Percentiles rank a stretch among this genome's conserved stretches.
phyloP scores from a whole-genome alignment of 139 green algal species.

The Nannochloris sp. region DNA sequence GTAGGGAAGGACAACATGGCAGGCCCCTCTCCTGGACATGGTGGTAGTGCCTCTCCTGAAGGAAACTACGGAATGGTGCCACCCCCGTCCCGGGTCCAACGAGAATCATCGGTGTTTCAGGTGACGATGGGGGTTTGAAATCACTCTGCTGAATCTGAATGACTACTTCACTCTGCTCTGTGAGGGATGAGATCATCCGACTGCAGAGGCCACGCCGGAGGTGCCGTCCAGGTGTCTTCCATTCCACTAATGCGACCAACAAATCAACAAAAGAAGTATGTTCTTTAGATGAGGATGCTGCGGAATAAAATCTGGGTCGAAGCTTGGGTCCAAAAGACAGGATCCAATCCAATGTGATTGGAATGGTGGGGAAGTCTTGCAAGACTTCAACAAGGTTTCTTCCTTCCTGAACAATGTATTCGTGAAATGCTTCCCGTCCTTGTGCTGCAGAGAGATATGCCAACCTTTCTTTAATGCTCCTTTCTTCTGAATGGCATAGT shows the following conservation, averaged over 20 bases:
- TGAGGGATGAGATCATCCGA: slow-evolving; percentile 57
- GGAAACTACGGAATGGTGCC: slow-evolving; percentile 73
- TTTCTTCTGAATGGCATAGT: neutral
- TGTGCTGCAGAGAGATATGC: slow-evolving; percentile 68
- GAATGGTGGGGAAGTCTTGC: slow-evolving; percentile 67
- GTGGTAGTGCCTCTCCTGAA: slow-evolving; percentile 49
- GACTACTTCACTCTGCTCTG: slow-evolving; percentile 29
- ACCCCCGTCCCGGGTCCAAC: slow-evolving; percentile 76
- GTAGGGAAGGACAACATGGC: slow-evolving; percentile 26
- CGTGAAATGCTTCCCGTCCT: slow-evolving; percentile 62
- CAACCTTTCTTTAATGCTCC: slow-evolving; percentile 63
- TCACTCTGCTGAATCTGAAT: slow-evolving; percentile 67
- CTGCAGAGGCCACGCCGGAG: slow-evolving; percentile 67
- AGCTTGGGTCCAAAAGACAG: slow-evolving; percentile 65
- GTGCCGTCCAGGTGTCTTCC: slow-evolving; percentile 33
- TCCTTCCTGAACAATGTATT: slow-evolving; percentile 43
- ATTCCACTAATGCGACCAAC: slow-evolving; percentile 74
- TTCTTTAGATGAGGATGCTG: slow-evolving; percentile 53
- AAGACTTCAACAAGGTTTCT: slow-evolving; percentile 69
- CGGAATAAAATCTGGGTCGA: slow-evolving; percentile 77
- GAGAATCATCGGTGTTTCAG: slow-evolving; percentile 52
- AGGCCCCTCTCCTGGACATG: neutral
- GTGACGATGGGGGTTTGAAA: slow-evolving; percentile 43
- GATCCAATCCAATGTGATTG: slow-evolving; percentile 69
- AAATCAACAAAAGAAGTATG: slow-evolving; percentile 55